Evolutionary conservation across 2,329 filamentous ascomycete species (phyloP).

Genomic region (Fusarium marasasianum): DNA sequence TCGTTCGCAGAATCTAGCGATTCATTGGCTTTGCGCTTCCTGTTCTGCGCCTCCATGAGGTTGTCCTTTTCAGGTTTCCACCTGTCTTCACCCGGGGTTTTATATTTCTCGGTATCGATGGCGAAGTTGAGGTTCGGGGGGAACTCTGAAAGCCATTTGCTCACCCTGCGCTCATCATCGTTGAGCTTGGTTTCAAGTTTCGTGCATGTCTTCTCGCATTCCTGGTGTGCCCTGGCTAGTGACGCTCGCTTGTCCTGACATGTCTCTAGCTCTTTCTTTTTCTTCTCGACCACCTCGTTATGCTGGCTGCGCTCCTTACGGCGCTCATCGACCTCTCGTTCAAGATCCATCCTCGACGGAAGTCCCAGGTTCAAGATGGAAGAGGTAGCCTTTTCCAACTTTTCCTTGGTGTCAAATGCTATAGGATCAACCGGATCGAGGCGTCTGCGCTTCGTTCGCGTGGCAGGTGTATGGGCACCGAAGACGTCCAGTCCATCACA

Average conservation of each 20-base stretch:
- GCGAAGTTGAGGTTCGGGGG: background rate
- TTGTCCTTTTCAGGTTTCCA: background rate
- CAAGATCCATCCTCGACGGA: background rate
- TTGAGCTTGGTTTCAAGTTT: background rate
- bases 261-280: background rate
- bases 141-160: background rate
- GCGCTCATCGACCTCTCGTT: no score
- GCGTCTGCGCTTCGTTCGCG: background rate
- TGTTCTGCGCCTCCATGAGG: background rate
- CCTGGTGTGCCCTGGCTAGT: background rate
- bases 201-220: background rate
- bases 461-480: accelerated
- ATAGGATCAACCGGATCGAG: background rate
- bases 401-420: background rate
- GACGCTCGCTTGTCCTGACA: no score
- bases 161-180: background rate
- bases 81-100: background rate
- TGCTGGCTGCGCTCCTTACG: background rate
- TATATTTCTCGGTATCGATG: background rate
- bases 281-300: background rate
- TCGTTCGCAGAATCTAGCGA: background rate
- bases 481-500: no score
- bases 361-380: background rate
- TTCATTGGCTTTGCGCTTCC: background rate
- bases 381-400: background rate